Conservation (phyloP, 352 stramenopile species). For the Discostella stelligera region DNA sequence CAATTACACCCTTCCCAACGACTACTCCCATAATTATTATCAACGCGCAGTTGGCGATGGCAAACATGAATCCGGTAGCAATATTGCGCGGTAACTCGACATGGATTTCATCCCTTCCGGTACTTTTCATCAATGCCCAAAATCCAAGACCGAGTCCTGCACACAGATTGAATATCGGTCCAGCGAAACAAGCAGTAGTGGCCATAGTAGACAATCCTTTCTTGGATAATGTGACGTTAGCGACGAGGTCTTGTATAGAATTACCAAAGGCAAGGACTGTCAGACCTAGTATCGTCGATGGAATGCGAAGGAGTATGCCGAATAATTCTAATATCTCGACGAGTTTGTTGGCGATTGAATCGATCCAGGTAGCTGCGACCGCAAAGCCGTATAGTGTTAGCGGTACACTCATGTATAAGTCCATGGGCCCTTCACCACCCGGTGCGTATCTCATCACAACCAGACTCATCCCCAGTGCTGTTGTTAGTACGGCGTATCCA, state of each 20-base stretch:
- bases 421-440: conserved; percentile 45
- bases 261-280: conserved; percentile 85
- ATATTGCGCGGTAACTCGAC: conserved; percentile 48
- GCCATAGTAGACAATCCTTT: conserved; percentile 78
- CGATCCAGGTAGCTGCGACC: conserved; percentile 72
- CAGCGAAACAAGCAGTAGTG: conserved; percentile 57
- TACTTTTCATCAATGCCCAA: conserved; percentile 45
- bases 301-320: conserved; percentile 73
- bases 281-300: conserved; percentile 78
- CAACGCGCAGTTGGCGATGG: conserved; percentile 51
- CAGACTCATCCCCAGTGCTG: conserved; percentile 28
- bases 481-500: conserved; percentile 21
- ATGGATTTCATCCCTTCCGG: conserved; percentile 36
- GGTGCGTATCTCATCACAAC: conserved; percentile 47
- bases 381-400: conserved; percentile 71
- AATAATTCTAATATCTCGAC: conserved; percentile 68
- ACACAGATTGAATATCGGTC: conserved; percentile 50
- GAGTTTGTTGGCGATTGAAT: conserved; percentile 70
- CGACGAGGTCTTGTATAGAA: conserved; percentile 83
- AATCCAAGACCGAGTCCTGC: conserved; percentile 50
- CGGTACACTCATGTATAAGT: conserved; percentile 39
- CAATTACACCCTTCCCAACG: conserved; percentile 46
- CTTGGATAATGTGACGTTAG: conserved; percentile 81
- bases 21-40: conserved; percentile 51
- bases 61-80: conserved; percentile 54